These are phyloP conservation scores for Alternaria novae-zelandiae DNA, from an alignment of 2,329 filamentous ascomycete species.

Conservation along the genomic window DNA sequence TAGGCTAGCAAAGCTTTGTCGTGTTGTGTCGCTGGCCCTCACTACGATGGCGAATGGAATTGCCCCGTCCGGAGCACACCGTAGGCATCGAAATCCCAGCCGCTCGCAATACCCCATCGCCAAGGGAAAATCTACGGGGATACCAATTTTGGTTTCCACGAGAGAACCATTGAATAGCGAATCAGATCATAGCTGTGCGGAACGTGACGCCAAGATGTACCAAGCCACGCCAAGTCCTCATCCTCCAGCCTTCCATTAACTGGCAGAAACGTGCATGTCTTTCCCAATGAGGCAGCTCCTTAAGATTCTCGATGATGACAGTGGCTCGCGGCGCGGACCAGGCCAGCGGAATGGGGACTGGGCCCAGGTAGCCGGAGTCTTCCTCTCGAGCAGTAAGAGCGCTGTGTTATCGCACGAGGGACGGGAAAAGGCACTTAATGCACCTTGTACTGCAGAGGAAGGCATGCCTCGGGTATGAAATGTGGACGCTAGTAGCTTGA, in stretches of 20 bases:
- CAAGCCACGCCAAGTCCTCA: slow-evolving; percentile 6
- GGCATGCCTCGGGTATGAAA: slow-evolving; percentile 17
- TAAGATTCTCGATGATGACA: slow-evolving; percentile 22
- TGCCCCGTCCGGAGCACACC: slow-evolving; percentile 11
- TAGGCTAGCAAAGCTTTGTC: slow-evolving; percentile 4
- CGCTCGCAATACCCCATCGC: slow-evolving; percentile 13
- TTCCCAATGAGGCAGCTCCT: slow-evolving; percentile 36
- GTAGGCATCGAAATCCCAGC: slow-evolving; percentile 10
- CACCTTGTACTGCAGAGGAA: slow-evolving; percentile 12
- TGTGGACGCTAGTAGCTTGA: slow-evolving; percentile 20
- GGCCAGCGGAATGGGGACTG: slow-evolving; percentile 22
- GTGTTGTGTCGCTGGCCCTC: not conserved
- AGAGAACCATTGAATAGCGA: slow-evolving; percentile 10
- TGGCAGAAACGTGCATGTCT: slow-evolving; percentile 18
- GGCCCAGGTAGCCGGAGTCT: slow-evolving; percentile 24
- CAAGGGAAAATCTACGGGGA: slow-evolving; percentile 19
- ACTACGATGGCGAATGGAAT: slow-evolving; percentile 10
- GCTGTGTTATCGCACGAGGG: slow-evolving; percentile 36
- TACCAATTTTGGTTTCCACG: not conserved
- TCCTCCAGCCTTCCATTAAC: slow-evolving; percentile 9
- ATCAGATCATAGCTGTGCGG: slow-evolving; percentile 19
- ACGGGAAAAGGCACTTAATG: slow-evolving; percentile 21
- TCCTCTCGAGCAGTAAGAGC: slow-evolving; percentile 40
- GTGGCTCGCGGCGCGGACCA: slow-evolving; percentile 27
- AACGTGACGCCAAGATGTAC: slow-evolving; percentile 32